Evolutionary conservation across 2,329 filamentous ascomycete genomes (phyloP).

Genomic region (Colletotrichum sidae): DNA sequence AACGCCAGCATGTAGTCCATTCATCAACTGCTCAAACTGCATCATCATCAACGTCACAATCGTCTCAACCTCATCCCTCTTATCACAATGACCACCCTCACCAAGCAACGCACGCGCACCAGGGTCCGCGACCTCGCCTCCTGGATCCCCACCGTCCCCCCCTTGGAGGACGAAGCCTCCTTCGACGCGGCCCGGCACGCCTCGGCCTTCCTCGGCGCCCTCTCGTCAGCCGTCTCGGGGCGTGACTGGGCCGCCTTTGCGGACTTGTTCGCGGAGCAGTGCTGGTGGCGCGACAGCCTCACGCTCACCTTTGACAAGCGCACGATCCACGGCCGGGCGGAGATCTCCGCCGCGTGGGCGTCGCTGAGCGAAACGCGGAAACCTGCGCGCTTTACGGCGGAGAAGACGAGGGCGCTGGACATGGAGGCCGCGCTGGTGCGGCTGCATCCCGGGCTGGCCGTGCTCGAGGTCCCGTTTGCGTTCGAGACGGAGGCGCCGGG

Average conservation of each 20-base stretch:
- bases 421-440: slow-evolving; percentile 14
- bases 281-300: slow-evolving; percentile 28
- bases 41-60: background rate
- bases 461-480: slow-evolving; percentile 24
- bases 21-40: background rate
- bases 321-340: slow-evolving; percentile 13
- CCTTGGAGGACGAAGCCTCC: slow-evolving; percentile 12
- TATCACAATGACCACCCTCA: slow-evolving; percentile 2
- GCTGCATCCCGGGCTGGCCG: background rate
- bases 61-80: background rate
- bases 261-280: slow-evolving; percentile 14
- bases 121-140: slow-evolving; percentile 16
- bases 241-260: slow-evolving; percentile 26
- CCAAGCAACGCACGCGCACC: slow-evolving; percentile 3
- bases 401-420: background rate
- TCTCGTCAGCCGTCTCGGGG: slow-evolving; percentile 5
- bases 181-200: slow-evolving; percentile 13
- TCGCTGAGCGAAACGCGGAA: background rate
- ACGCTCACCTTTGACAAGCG: slow-evolving; percentile 36
- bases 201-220: slow-evolving; percentile 1
- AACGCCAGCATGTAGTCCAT: no score
- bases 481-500: slow-evolving; percentile 7
- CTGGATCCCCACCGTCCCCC: slow-evolving; percentile 20
- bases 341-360: slow-evolving; percentile 16
- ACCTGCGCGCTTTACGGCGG: slow-evolving; percentile 4